Conservation (phyloP, 169 alveolate species). For the Plasmodium malariae region DNA sequence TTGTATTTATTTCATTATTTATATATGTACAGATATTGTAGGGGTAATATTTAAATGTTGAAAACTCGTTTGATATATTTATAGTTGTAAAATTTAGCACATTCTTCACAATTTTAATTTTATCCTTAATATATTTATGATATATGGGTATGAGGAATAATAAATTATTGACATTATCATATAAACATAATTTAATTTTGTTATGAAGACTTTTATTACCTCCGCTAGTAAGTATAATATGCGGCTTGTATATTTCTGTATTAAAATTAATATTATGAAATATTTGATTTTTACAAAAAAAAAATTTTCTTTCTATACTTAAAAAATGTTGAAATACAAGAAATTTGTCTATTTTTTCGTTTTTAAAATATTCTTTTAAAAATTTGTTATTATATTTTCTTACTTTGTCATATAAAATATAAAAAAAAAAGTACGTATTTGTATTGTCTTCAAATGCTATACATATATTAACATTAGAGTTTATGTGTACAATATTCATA, state of each 20-base stretch:
- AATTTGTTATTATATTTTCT: constrained; percentile 31
- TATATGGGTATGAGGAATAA: constrained; percentile 71
- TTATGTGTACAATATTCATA: constrained; percentile 72
- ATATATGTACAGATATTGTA: constrained; percentile 46
- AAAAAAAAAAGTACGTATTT: constrained; percentile 55
- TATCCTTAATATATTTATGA: constrained; percentile 68
- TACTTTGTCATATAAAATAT: constrained; percentile 49
- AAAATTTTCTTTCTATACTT: constrained; percentile 30
- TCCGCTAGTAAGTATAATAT: constrained; percentile 45
- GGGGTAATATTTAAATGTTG: constrained; percentile 47
- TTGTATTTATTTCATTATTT: constrained; percentile 61
- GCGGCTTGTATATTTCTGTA: constrained; percentile 56
- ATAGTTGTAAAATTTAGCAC: constrained; percentile 59
- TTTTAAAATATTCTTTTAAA: constrained; percentile 36
- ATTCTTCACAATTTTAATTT: constrained; percentile 68
- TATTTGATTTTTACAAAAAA: neutral
- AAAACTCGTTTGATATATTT: constrained; percentile 26
- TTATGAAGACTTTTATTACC: constrained; percentile 58
- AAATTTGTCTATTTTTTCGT: constrained; percentile 36
- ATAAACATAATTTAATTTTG: constrained; percentile 71
- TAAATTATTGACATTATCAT: constrained; percentile 71
- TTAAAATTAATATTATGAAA: constrained; percentile 61
- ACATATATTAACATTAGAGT: constrained; percentile 55
- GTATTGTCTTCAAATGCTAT: constrained; percentile 56
- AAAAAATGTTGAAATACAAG: constrained; percentile 66